These are phyloP conservation scores for Albizia julibrissin DNA, from an alignment of 306 rosid species.

Conservation along the genomic window DNA sequence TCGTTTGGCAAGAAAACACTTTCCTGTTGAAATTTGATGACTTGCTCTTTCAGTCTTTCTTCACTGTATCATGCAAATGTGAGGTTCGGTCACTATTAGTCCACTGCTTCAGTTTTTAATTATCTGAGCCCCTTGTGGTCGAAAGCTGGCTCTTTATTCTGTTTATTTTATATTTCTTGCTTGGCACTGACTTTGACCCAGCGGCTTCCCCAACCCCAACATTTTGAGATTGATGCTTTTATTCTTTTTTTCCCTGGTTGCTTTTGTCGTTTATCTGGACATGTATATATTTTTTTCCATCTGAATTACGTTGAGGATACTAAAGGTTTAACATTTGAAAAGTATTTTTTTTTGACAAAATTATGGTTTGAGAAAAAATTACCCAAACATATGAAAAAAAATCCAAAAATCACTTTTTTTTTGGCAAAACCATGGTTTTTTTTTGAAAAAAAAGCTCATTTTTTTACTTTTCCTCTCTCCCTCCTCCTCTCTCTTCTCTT, in stretches of 20 bases:
- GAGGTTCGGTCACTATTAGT: not conserved
- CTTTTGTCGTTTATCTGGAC: not conserved
- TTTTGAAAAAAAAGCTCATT: too few species aligned
- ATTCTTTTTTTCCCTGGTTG: not conserved
- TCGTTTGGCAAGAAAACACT: not conserved
- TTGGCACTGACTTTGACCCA: not conserved
- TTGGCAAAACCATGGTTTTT: too few species aligned
- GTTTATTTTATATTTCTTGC: not conserved
- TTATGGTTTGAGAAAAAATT: too few species aligned
- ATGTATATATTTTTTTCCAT: not conserved
- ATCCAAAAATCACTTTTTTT: too few species aligned
- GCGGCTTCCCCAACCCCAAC: not conserved
- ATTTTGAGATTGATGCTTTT: not conserved
- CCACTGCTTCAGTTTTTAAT: not conserved
- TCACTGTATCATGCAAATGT: not conserved
- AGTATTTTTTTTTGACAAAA: too few species aligned
- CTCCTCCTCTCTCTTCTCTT: too few species aligned
- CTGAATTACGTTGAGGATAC: not conserved
- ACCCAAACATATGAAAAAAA: too few species aligned
- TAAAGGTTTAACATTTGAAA: too few species aligned
- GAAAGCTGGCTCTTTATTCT: not conserved
- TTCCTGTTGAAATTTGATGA: not conserved
- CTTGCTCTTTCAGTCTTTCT: not conserved
- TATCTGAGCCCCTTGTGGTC: not conserved
- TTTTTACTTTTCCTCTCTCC: too few species aligned